Percentiles rank a stretch among this genome's conserved stretches.
These are phyloP conservation scores for Xylaria arbuscula DNA, from an alignment of 2,329 filamentous ascomycete genomes.

Conservation along the genomic window DNA sequence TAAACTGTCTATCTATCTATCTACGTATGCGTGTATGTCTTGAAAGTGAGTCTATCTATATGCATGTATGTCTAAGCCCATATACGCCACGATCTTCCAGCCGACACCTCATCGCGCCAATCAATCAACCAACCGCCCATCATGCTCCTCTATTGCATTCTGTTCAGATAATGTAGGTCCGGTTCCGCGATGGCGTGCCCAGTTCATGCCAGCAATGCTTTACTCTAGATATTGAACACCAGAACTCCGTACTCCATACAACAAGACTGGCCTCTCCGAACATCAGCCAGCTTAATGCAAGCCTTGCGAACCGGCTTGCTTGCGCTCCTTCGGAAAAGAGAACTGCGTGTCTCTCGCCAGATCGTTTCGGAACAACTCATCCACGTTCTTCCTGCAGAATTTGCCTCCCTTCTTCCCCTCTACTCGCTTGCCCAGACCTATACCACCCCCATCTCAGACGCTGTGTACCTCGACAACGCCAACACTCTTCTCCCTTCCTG, in stretches of 20 bases:
- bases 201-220: slow-evolving; percentile 12
- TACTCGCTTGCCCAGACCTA: neutral
- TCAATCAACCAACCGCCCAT: neutral
- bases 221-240: slow-evolving; percentile 20
- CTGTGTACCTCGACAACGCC: slow-evolving; percentile 16
- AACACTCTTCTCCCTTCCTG: neutral
- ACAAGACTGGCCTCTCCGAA: neutral
- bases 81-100: slow-evolving; percentile 19
- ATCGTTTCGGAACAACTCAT: slow-evolving; percentile 7
- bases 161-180: neutral
- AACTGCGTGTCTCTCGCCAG: slow-evolving; percentile 1
- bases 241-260: slow-evolving; percentile 25
- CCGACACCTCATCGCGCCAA: neutral
- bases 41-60: neutral
- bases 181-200: neutral
- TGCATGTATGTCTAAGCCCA: neutral
- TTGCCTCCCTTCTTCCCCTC: neutral
- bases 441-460: neutral
- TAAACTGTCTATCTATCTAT: neutral
- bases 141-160: neutral
- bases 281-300: slow-evolving; percentile 3
- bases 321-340: neutral
- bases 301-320: neutral
- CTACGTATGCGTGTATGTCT: neutral
- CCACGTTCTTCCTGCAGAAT: neutral